These are phyloP conservation scores for Ceratocystis smalleyi DNA, from an alignment of 2,329 filamentous ascomycete species.

Conservation along the genomic window DNA sequence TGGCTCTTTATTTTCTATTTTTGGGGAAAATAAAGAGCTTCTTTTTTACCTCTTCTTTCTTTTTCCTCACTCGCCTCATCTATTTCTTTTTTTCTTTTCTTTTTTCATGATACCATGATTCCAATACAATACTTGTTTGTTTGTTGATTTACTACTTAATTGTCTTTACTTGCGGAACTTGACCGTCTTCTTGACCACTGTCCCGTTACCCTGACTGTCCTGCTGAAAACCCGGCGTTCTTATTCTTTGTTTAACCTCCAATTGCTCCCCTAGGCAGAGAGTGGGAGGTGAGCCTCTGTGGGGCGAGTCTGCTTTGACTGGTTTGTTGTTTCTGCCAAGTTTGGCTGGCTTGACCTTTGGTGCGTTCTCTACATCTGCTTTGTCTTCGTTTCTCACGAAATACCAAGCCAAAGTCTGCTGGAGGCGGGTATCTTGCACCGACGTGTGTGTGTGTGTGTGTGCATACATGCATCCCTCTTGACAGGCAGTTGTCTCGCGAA, in stretches of 20 bases:
- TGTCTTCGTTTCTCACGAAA: not conserved
- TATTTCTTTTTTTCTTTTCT: conserved; percentile 1
- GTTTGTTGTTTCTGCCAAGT: not conserved
- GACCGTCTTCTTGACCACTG: not conserved
- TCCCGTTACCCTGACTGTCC: not conserved
- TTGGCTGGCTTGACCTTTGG: not conserved
- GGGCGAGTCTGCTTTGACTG: not conserved
- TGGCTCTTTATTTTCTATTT: not conserved
- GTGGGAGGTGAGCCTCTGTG: not conserved
- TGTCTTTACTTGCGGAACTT: not conserved
- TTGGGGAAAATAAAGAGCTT: not conserved
- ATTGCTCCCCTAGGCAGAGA: not conserved
- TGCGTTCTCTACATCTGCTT: not conserved
- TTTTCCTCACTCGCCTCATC: not conserved
- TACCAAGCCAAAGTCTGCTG: not conserved
- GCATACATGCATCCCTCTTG: not conserved
- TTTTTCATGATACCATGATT: conserved; percentile 4
- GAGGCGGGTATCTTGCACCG: not conserved
- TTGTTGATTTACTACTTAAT: not conserved
- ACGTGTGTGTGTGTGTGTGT: not conserved
- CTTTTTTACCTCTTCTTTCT: not conserved
- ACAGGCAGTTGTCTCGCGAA: too few relatives aligned
- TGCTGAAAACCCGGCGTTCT: not conserved
- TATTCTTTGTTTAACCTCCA: not conserved
- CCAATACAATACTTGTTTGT: conserved; percentile 5